Evolutionary conservation across 2,329 filamentous ascomycete genomes (phyloP), one percentile per base, ranked within the genome.

Genomic region (Acarospora socialis): DNA sequence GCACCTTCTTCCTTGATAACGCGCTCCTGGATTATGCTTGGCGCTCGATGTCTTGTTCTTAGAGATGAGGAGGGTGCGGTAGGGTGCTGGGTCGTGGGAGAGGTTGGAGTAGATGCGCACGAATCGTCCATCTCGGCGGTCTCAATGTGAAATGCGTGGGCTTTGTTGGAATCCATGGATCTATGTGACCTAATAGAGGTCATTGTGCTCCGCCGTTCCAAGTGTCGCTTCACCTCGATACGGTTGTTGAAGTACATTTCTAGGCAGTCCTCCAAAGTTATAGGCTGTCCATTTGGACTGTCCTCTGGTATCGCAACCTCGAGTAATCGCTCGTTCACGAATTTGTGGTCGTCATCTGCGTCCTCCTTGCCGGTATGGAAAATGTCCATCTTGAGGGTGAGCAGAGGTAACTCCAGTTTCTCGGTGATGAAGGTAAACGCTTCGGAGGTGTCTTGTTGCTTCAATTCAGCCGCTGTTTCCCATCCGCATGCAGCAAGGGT

Each of bases 341-440:
- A 82, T 51, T 92, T 93, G 61, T 95, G 87, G 47, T 98, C 90
- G 43, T 92, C 84, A 23, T 73, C 72, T 30, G 79, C 77, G 39
- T 78, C 72, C 46, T 81, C 78, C 48, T 81, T 83, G 9, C 87
- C 90, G 15, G 83, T 81, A 48, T 94, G 90, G 45, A 87, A 94
- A 9, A 95, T 74, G 50, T 95, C 86, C 62, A 94, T 87, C 51
- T 93, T 92, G 21, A 95, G 58, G 0, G 86, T 86, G 16, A 95
- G 67, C 2, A 95, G 65, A 5, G 90, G 90, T 10, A 95, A 57
- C 45, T 92, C 77, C 13, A 98, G 66, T 14, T 78, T 83, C 43
- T 84, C 86, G 0, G 87, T 93, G 41, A 98, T 84, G 52, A 94
- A 94, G 0, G 77, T 81, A 51, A 95, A 95, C 1, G 86, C 86